Percentiles rank a stretch among this genome's conserved stretches.
Conservation (phyloP, 2,329 filamentous ascomycete species). For the Phaeoacremonium minimum region DNA sequence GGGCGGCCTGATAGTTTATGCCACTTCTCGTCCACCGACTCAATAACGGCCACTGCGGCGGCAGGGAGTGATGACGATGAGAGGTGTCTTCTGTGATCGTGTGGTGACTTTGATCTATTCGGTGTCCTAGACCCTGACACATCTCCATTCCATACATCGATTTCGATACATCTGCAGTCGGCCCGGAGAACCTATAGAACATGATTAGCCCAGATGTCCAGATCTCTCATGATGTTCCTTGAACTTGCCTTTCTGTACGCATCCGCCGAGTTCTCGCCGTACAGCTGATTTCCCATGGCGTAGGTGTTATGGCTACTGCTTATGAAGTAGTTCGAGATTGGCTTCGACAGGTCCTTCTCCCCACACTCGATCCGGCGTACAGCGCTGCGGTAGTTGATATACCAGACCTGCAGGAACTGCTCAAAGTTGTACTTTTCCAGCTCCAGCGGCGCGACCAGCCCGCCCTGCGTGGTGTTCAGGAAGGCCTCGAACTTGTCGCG, state of each 20-base stretch:
- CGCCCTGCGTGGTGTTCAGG: conserved; percentile 44
- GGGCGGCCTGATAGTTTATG: conserved; percentile 14
- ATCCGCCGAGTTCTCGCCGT: conserved; percentile 70
- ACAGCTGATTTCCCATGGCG: conserved; percentile 79
- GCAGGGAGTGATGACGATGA: conserved; percentile 37
- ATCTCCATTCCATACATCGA: conserved; percentile 87
- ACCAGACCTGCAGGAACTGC: conserved; percentile 48
- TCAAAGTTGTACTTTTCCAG: conserved; percentile 38
- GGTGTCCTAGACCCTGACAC: conserved; percentile 27
- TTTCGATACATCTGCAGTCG: conserved; percentile 87
- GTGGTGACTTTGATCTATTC: conserved; percentile 29
- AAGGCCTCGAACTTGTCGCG: conserved; percentile 40
- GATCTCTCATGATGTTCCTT: neutral
- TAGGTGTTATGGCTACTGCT: conserved; percentile 96
- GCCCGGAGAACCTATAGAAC: conserved; percentile 71
- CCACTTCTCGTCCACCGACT: conserved; percentile 25
- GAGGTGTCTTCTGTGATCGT: conserved; percentile 40
- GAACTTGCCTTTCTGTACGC: conserved; percentile 66
- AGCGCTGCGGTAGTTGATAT: conserved; percentile 36
- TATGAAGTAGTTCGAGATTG: conserved; percentile 87
- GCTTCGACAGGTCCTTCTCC: conserved; percentile 56
- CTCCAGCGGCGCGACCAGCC: conserved; percentile 26
- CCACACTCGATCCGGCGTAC: conserved; percentile 32
- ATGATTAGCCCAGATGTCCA: conserved; percentile 7
- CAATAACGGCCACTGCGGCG: conserved; percentile 32